Percentiles rank a stretch among this genome's conserved stretches.
Evolutionary conservation across 768 basidiomycete genomes (phyloP).

Genomic region (Tephrocybe sp.): DNA sequence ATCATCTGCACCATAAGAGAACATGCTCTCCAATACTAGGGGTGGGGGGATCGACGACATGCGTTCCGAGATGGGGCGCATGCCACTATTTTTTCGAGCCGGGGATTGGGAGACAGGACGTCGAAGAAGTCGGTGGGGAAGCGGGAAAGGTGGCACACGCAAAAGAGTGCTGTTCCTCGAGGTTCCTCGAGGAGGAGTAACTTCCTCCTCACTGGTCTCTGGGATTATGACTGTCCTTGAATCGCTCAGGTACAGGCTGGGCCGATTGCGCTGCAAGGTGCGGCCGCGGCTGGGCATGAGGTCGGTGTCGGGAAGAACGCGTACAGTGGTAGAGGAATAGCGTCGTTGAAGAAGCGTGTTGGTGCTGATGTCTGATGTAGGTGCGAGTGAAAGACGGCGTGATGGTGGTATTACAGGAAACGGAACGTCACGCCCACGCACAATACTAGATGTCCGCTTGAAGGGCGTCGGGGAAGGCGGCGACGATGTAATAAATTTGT

Average conservation of each 20-base stretch:
- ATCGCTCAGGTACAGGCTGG: neutral
- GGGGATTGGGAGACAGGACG: constrained; percentile 1
- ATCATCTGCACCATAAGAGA: neutral
- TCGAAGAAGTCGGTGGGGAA: constrained; percentile 7
- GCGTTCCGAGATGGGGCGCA: neutral
- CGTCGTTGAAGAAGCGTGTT: neutral
- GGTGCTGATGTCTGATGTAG: neutral
- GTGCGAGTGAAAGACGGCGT: neutral
- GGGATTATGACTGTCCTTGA: neutral
- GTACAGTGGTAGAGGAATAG: neutral
- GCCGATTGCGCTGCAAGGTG: neutral
- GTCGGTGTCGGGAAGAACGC: neutral
- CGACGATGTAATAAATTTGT: neutral
- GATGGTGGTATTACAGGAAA: constrained; percentile 4
- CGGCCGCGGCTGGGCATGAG: neutral
- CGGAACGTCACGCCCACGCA: constrained; percentile 11
- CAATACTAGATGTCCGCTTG: constrained; percentile 1
- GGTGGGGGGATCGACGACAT: constrained; percentile 4
- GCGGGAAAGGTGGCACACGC: constrained; percentile 9
- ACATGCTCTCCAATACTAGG: neutral
- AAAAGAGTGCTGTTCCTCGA: constrained; percentile 10
- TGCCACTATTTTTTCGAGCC: neutral
- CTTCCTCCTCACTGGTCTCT: neutral
- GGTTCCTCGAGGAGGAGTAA: neutral
- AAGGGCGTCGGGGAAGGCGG: neutral